Evolutionary conservation across 768 basidiomycete species (phyloP).

Genomic region (Suillus spraguei): DNA sequence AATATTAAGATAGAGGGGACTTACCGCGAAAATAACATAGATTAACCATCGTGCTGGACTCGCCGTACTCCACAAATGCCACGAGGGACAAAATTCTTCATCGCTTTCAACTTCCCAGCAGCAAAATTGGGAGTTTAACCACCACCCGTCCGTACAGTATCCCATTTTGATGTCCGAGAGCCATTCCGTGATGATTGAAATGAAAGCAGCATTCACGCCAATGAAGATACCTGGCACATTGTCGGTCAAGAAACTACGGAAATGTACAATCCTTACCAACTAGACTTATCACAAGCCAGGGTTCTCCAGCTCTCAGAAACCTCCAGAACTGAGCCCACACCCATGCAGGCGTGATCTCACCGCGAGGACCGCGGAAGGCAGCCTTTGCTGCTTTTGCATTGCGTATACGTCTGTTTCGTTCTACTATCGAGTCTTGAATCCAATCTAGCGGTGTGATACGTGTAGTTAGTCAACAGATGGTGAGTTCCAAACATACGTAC

Average conservation of each 20-base stretch:
- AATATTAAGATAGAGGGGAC: slow-evolving; percentile 30
- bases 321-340: slow-evolving; percentile 64
- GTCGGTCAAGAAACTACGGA: background rate
- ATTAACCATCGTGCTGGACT: slow-evolving; percentile 76
- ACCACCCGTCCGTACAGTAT: slow-evolving; percentile 97
- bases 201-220: slow-evolving; percentile 91
- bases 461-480: slow-evolving; percentile 16
- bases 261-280: slow-evolving; percentile 64
- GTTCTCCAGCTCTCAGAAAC: slow-evolving; percentile 72
- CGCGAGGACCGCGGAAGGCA: slow-evolving; percentile 49
- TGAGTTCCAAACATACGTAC: slow-evolving; percentile 43
- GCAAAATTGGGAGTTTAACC: slow-evolving; percentile 97
- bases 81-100: slow-evolving; percentile 85
- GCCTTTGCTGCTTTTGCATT: slow-evolving; percentile 46
- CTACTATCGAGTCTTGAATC: slow-evolving; percentile 94
- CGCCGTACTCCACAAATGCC: slow-evolving; percentile 87
- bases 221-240: slow-evolving; percentile 73
- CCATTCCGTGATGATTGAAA: slow-evolving; percentile 96
- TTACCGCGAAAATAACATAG: slow-evolving; percentile 88
- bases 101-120: slow-evolving; percentile 94
- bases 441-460: slow-evolving; percentile 62
- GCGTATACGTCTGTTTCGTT: slow-evolving; percentile 77
- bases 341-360: slow-evolving; percentile 55
- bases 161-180: slow-evolving; percentile 97
- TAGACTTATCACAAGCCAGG: slow-evolving; percentile 89